Conservation (phyloP, 176 grass and related monocot species). For the Oryza glumipatula region DNA sequence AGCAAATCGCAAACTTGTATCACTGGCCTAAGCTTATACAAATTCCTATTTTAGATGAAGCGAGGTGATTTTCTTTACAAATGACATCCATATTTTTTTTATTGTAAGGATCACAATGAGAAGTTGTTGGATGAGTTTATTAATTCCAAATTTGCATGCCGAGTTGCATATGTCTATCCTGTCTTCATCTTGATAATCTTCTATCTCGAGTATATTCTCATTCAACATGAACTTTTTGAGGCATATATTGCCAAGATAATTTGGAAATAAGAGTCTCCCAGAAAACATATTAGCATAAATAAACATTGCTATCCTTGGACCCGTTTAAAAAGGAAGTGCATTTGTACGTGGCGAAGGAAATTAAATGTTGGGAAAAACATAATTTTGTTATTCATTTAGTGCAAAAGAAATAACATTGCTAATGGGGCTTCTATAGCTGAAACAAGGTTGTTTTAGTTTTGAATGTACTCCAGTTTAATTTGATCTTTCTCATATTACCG, state of each 20-base stretch:
- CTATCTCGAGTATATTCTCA: not conserved
- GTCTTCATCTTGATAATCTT: not conserved
- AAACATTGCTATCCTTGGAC: not conserved
- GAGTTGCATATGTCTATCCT: not conserved
- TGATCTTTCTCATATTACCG: not conserved
- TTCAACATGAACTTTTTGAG: not conserved
- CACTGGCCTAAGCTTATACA: conserved; percentile 89
- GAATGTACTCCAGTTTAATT: not conserved
- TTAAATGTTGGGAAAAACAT: not conserved
- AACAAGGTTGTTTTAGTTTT: not conserved
- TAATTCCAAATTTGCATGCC: not conserved
- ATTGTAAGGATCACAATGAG: not conserved
- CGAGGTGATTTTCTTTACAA: conserved; percentile 63
- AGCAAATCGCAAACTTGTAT: conserved; percentile 81
- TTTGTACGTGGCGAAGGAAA: not conserved
- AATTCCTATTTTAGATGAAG: conserved; percentile 83
- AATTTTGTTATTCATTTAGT: not conserved
- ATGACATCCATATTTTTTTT: not conserved
- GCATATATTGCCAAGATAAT: not conserved
- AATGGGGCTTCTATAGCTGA: not conserved
- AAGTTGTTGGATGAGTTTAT: not conserved
- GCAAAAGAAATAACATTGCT: not conserved
- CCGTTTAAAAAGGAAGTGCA: not conserved
- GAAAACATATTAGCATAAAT: not conserved
- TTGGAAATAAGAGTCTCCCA: not conserved